Evolutionary conservation across 2,329 filamentous ascomycete species (phyloP).

Genomic region (Incumbomyces lentus): DNA sequence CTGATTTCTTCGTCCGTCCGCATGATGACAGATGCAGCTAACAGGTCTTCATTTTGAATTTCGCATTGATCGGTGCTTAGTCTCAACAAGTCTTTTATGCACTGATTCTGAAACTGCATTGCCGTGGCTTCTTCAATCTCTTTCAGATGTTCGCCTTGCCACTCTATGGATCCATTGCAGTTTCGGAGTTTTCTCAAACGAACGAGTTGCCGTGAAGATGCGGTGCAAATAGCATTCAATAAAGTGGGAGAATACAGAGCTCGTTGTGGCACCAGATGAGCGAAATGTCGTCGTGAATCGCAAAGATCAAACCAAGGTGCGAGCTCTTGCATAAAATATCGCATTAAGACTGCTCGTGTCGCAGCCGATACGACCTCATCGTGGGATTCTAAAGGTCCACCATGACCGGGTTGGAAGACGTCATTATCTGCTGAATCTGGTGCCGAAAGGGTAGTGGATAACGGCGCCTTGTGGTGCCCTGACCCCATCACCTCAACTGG

Average conservation of each 20-base stretch:
- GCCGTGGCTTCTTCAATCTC: conserved; percentile 27
- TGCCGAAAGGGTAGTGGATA: too few species aligned
- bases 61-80: conserved; percentile 28
- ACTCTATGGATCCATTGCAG: background rate
- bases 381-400: too few species aligned
- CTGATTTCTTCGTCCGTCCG: conserved; percentile 34
- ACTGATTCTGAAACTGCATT: conserved; percentile 32
- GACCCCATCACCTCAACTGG: too few species aligned
- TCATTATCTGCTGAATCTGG: too few species aligned
- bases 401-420: too few species aligned
- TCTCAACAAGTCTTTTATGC: conserved; percentile 32
- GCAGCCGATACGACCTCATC: too few species aligned
- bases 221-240: conserved; percentile 29
- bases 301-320: conserved; percentile 32
- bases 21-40: conserved; percentile 31
- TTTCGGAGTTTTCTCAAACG: conserved; percentile 20
- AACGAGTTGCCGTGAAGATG: conserved; percentile 29
- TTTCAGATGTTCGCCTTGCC: conserved; percentile 20
- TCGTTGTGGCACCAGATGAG: conserved; percentile 31
- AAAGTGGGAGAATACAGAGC: conserved; percentile 32
- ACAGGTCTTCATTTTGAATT: conserved; percentile 28
- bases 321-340: conserved; percentile 19
- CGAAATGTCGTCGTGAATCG: conserved; percentile 32
- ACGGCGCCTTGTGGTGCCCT: too few species aligned
- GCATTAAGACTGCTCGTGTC: conserved; percentile 7